Base-by-base conservation (phyloP, 208 protist species). In the Strigomonas culicis region DNA sequence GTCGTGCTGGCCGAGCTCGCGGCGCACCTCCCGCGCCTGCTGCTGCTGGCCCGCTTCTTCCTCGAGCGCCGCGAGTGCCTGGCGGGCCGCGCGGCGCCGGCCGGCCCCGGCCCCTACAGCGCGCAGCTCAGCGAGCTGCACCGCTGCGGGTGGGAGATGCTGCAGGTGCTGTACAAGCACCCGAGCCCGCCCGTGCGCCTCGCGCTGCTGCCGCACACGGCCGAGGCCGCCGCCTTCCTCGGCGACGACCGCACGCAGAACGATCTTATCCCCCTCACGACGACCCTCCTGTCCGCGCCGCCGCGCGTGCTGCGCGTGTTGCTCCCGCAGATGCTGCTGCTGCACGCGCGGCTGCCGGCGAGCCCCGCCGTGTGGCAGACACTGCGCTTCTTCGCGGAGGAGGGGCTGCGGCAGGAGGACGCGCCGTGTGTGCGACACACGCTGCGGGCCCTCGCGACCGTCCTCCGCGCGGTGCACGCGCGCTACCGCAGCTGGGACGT, bases 181-280 rank as follows among this genome's bases (percentile, higher is more conserved):
- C 43, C 44, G 21, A 67, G 66, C 21, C 59, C 68, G 1, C 41
- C 62, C 4, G 84, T 91, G n/a, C 74, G 66, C 3, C 70, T 70
- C 15, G 70, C 74, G 28, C 46, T 81, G 31, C 64, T 90, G 27
- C 70, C 51, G 27, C 68, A 73, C 43, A 76, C 70, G 2, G 39
- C 60, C 13, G 57, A 63, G 7, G 78, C 89, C 1, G 82, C 78
- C 7, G 53, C 67, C 31, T 90, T 94, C 47, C 72, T 94, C 31
- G 87, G 87, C n/a, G 80, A 90, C 21, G 73, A 79, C 43, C 70
- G 79, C 7, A 69, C 77, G 6, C 51, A 69, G 43, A 70, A 87
- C n/a, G 80, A 90, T 22, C 68, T 94, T 2, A 75, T 94, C 22
- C 87, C 84, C 15, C 75, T 91, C 25, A 75, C 90, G 22, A 94